Percentiles rank a stretch among this genome's conserved stretches.
phyloP scores from a whole-genome alignment of 2,329 filamentous ascomycete species.

The Graphilbum ipis-grandicollis region DNA sequence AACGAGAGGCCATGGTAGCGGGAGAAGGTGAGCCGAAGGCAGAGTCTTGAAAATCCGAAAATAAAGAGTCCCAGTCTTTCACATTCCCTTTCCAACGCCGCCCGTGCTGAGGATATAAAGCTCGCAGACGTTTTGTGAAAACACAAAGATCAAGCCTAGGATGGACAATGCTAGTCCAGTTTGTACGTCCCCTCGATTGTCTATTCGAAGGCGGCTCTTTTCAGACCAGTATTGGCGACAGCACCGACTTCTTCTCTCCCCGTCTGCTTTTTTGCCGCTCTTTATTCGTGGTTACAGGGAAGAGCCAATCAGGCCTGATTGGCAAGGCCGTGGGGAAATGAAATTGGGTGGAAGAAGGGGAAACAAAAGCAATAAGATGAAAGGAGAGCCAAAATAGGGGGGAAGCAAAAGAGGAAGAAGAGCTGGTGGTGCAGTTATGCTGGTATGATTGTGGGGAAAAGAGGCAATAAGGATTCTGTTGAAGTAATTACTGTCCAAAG shows the following conservation, averaged over 20 bases:
- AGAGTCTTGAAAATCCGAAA: no score
- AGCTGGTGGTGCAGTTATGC: background rate
- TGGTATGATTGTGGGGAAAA: background rate
- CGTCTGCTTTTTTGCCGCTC: no score
- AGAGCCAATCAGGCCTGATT: slow-evolving; percentile 8
- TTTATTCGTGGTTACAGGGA: background rate
- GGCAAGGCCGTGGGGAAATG: slow-evolving; percentile 3
- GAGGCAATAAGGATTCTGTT: background rate
- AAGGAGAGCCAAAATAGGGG: background rate
- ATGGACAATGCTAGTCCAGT: no score
- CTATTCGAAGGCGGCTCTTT: background rate
- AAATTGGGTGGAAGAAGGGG: background rate
- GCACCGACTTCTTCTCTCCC: background rate
- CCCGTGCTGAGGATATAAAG: no score
- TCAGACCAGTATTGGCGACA: no score
- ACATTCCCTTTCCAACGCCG: no score
- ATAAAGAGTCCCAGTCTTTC: no score
- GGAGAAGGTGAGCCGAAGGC: no score
- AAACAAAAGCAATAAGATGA: background rate
- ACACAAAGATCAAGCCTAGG: no score
- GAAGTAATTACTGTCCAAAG: background rate
- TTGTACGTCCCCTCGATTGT: no score
- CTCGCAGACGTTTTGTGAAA: no score
- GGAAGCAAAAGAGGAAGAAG: background rate
- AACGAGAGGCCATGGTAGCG: slow-evolving; percentile 4